Conservation (phyloP, 371 early-diverging fungal species). For the Lichtheimia ornata region DNA sequence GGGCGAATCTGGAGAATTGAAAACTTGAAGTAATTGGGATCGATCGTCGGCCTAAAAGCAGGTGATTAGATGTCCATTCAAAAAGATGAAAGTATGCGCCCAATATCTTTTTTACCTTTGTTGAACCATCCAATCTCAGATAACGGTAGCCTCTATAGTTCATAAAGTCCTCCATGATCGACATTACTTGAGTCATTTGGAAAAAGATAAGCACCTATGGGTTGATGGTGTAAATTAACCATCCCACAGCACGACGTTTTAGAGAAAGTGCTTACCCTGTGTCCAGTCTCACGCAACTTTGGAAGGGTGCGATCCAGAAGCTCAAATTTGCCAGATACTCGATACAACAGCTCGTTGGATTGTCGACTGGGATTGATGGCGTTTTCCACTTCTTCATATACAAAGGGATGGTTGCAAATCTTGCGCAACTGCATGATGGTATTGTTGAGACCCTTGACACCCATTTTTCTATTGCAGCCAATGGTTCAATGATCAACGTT, state of each 20-base stretch:
- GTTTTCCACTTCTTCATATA: constrained; percentile 94
- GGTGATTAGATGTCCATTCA: background rate
- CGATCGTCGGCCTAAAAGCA: constrained; percentile 73
- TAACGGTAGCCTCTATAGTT: constrained; percentile 74
- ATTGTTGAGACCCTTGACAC: constrained; percentile 90
- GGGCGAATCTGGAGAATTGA: constrained; percentile 82
- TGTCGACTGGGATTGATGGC: constrained; percentile 63
- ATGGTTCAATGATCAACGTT: background rate
- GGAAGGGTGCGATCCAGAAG: constrained; percentile 95
- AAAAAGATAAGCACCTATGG: constrained; percentile 90
- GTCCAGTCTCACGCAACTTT: constrained; percentile 86
- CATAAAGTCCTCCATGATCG: constrained; percentile 96
- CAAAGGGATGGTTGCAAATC: constrained; percentile 99
- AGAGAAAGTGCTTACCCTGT: constrained; percentile 59
- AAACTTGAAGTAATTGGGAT: constrained; percentile 75
- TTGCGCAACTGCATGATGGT: constrained; percentile 99
- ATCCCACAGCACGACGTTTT: background rate
- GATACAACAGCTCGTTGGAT: constrained; percentile 63
- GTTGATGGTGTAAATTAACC: constrained; percentile 6
- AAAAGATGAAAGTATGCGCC: too few relatives aligned
- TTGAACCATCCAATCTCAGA: constrained; percentile 95
- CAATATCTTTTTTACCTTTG: constrained; percentile 51
- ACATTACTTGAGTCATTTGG: constrained; percentile 99
- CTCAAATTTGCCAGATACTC: constrained; percentile 97
- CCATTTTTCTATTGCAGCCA: constrained; percentile 36